Evolutionary conservation across 2,329 filamentous ascomycete species (phyloP).

Genomic region (Claviceps pusilla): DNA sequence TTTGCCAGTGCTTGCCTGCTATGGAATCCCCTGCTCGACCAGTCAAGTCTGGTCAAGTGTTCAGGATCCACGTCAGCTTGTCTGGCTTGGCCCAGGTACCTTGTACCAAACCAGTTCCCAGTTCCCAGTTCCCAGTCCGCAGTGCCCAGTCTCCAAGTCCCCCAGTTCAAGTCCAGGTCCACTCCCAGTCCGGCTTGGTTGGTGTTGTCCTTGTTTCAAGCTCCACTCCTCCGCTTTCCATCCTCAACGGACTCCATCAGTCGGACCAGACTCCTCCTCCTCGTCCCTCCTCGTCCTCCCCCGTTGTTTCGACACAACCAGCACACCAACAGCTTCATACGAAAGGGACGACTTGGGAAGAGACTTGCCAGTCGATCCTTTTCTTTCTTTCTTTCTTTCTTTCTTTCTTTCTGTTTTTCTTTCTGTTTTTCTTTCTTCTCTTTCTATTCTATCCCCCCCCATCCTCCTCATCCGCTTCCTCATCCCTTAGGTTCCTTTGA

Average conservation of each 20-base stretch:
- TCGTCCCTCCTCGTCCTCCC: conserved; percentile 7
- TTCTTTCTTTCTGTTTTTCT: neutral
- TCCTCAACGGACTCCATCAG: conserved; percentile 5
- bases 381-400: neutral
- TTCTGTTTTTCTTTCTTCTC: neutral
- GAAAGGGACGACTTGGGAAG: conserved; percentile 6
- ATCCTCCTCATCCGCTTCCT: neutral
- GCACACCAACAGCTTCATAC: neutral
- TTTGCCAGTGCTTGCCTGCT: no score
- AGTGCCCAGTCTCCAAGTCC: neutral
- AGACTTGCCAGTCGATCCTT: conserved; percentile 4
- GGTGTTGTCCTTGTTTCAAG: neutral
- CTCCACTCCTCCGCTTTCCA: conserved; percentile 3
- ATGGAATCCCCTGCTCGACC: neutral
- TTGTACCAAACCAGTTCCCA: neutral
- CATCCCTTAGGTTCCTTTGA: conserved; percentile 6
- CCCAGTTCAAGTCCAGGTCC: neutral
- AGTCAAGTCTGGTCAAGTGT: neutral
- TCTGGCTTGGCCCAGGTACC: neutral
- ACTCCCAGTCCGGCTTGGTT: neutral
- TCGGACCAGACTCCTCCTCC: conserved; percentile 3
- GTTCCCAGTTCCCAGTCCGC: neutral
- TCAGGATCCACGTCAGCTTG: neutral
- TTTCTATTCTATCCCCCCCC: neutral
- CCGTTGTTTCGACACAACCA: conserved; percentile 6